Percentiles rank a stretch among this genome's conserved stretches.
phyloP scores from a whole-genome alignment of 768 basidiomycete species.

The Boletus vinaceobasis region DNA sequence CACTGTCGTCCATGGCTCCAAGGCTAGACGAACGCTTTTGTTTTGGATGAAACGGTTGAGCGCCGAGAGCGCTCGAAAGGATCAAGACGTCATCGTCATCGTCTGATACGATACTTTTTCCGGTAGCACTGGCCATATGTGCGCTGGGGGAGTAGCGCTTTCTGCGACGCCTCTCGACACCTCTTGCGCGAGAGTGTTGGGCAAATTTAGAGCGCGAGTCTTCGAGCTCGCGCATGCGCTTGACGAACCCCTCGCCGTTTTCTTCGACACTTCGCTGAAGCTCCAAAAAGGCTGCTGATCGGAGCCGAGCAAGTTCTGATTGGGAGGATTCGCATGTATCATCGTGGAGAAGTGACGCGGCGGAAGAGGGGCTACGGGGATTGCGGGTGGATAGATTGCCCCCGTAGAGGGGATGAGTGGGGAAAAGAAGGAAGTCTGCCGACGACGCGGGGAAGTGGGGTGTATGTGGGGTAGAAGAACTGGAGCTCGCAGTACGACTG shows the following conservation, averaged over 20 bases:
- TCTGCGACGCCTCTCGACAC: slow-evolving; percentile 40
- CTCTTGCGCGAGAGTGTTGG: slow-evolving; percentile 37
- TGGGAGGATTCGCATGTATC: slow-evolving; percentile 24
- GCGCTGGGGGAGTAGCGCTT: slow-evolving; percentile 35
- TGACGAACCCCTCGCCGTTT: slow-evolving; percentile 64
- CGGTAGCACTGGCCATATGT: slow-evolving; percentile 9
- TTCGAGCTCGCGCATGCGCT: slow-evolving; percentile 74
- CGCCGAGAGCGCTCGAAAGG: slow-evolving; percentile 31
- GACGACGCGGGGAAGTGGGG: slow-evolving; percentile 46
- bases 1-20: slow-evolving; percentile 41
- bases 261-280: slow-evolving; percentile 60
- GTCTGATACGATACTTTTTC: slow-evolving; percentile 28
- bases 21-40: slow-evolving; percentile 46
- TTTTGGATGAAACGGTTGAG: slow-evolving; percentile 19
- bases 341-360: slow-evolving; percentile 13
- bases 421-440: slow-evolving; percentile 47
- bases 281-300: slow-evolving; percentile 63
- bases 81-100: slow-evolving; percentile 59
- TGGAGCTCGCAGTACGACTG: slow-evolving; percentile 23
- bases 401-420: slow-evolving; percentile 20
- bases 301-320: slow-evolving; percentile 43
- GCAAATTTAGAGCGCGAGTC: slow-evolving; percentile 43
- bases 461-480: slow-evolving; percentile 29
- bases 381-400: slow-evolving; percentile 7
- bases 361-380: slow-evolving; percentile 21